Conservation (phyloP, 805 yeast species). For the Myxozyma kluyveri region DNA sequence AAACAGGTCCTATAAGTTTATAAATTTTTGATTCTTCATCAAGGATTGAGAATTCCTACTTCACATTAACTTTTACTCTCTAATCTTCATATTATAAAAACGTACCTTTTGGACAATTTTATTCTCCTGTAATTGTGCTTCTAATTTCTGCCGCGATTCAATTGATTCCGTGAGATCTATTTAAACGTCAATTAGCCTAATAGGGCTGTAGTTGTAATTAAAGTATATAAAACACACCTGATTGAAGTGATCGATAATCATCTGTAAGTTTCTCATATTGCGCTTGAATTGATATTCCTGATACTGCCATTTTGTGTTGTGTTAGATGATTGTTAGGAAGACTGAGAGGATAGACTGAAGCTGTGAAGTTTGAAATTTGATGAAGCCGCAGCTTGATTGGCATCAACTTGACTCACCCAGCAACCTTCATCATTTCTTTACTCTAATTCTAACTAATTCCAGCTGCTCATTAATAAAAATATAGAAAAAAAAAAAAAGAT, state of each 20-base stretch:
- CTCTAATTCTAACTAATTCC: background rate
- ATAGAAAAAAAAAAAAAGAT: too few relatives aligned
- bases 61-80: too few relatives aligned
- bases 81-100: background rate
- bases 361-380: too few relatives aligned
- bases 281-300: constrained; percentile 19
- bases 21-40: constrained; percentile 72
- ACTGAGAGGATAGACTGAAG: background rate
- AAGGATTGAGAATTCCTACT: constrained; percentile 62
- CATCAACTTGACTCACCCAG: background rate
- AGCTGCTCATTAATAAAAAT: too few relatives aligned
- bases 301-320: constrained; percentile 1
- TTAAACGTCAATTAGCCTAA: background rate
- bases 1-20: constrained; percentile 88
- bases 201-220: background rate
- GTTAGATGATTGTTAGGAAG: background rate
- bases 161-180: constrained; percentile 49
- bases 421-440: background rate
- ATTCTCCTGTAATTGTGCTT: constrained; percentile 92
- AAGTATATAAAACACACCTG: constrained; percentile 11
- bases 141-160: constrained; percentile 77
- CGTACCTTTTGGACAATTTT: constrained; percentile 66
- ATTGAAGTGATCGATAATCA: constrained; percentile 23
- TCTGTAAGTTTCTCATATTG: constrained; percentile 26
- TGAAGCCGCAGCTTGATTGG: background rate